Base-by-base conservation (phyloP, 139 green algal genomes). In the Tetradesmus obliquus region DNA sequence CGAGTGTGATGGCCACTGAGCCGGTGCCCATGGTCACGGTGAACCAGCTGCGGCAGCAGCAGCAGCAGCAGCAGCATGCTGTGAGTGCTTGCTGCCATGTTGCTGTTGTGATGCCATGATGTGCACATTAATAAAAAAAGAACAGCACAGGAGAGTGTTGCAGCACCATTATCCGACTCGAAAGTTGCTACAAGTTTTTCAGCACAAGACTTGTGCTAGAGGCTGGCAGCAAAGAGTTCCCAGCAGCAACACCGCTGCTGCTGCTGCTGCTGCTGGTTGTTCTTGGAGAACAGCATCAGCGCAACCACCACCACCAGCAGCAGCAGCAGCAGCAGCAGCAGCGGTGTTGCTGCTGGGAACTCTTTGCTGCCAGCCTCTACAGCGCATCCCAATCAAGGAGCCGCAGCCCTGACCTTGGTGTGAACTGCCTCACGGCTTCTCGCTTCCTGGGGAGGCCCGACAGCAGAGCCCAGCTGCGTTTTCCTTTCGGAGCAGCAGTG, bases 21-120 rank as follows among this genome's bases (percentile, higher is more conserved):
- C 84, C 84, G 15, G 84, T 89, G 12, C 84, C 84, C 84, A 89
- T 76, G 15, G 66, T 76, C 66, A 76, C 66, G 5, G 66, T 76
- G 66, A 76, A 76, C 66, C 66, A 76, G 17, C 66, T 76, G 66
- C 66, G n/a, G 66, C 66, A 76, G 66, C 66, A 76, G 66, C 66
- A 76, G 66, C 66, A 24, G 66, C 66, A 24, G 62, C 66, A 76
- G 66, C 66, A 76, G 12, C 17, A 6, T 76, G 32, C 32, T 45
- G 15, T n/a, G 57, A 9, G 57, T 9, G 8, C n/a, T 4, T 8
- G 66, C 66, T 10, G n/a, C 17, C 15, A 24, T n/a, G 17, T 76
- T n/a, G 66, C 66, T 5, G 17, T 5, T 8, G 15, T 24, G 57
- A 66, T 66, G 57, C 6, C 57, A 66, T 66, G 57, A 7, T 66